Base-by-base conservation (phyloP, 2,329 filamentous ascomycete genomes). In the Sporothrix brunneoviolacea region DNA sequence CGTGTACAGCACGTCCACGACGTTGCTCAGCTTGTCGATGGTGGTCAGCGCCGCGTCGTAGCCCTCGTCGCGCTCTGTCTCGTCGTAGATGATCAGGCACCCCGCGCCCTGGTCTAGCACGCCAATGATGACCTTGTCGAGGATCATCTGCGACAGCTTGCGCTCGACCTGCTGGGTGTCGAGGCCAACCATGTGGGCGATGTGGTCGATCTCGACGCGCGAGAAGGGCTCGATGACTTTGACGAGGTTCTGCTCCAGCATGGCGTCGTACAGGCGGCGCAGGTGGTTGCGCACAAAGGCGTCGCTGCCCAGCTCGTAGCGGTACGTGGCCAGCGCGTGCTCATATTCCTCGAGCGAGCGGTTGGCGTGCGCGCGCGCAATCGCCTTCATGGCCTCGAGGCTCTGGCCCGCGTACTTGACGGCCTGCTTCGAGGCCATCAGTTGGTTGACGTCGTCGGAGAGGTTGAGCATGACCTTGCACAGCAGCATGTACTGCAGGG, bases 381-480 rank as follows among this genome's bases (percentile, higher is more conserved):
- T 91, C 27, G 94, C 91, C 75, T 98, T 98, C 93, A 98, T 98
- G 53, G 93, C 93, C 70, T 98, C 93, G 57, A 98, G 82, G 65
- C 89, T 93, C 71, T 91, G 89, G 61, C 91, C 90, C 28, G 91
- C 91, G 66, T 98, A 97, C 71, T 94, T 93, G 65, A 94, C 82
- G 35, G 94, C 93, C 69, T 96, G 91, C 79, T 98, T 98, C 49
- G 89, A 94, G 27, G 86, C 82, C 82, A 98, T 89, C 59, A 98
- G 81, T 64, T 86, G 83, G 71, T 91, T 95, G 67, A 98, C 91
- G 68, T 98, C 94, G 74, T 97, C 91, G 58, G 83, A 89, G 36
- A 94, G 78, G 72, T 98, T 98, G 60, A 98, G 79, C 94, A 98
- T 98, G 69, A 98, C 93, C 76, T 98, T 98, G 83, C 93, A 97